phyloP scores from a whole-genome alignment of 1,284 basidiomycete species.

The Boletus hoseneyae region DNA sequence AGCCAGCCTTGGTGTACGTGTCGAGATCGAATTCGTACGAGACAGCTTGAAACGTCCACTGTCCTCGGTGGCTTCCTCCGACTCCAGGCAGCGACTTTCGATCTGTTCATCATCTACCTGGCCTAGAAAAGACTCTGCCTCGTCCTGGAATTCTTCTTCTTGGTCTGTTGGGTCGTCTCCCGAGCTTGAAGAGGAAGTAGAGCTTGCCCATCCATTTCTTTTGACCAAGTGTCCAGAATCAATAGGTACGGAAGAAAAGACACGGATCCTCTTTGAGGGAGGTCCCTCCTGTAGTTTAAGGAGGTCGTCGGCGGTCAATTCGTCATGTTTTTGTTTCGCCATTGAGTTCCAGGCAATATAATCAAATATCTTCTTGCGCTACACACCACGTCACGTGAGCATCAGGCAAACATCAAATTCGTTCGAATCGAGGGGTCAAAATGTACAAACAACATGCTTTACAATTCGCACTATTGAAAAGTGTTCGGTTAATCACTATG shows the following conservation, averaged over 20 bases:
- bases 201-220: background rate
- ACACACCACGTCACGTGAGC: background rate
- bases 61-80: constrained; percentile 8
- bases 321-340: constrained; percentile 31
- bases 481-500: background rate
- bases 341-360: constrained; percentile 1
- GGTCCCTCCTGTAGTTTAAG: constrained; percentile 30
- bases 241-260: constrained; percentile 1
- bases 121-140: background rate
- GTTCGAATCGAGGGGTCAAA: no score
- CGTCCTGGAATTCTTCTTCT: constrained; percentile 5
- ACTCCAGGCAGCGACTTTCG: background rate
- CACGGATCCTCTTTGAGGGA: constrained; percentile 23
- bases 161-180: constrained; percentile 11
- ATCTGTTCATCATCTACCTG: constrained; percentile 1
- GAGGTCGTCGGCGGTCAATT: constrained; percentile 34
- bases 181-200: constrained; percentile 5
- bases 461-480: background rate
- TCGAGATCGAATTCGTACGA: constrained; percentile 3
- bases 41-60: constrained; percentile 15
- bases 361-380: background rate
- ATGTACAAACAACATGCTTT: background rate
- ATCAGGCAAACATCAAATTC: background rate
- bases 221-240: background rate
- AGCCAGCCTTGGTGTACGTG: background rate